A percentile compares a stretch with the other conserved stretches of the same genome.
phyloP scores from a whole-genome alignment of 163 green algal genomes.

The Chlorella variabilis region DNA sequence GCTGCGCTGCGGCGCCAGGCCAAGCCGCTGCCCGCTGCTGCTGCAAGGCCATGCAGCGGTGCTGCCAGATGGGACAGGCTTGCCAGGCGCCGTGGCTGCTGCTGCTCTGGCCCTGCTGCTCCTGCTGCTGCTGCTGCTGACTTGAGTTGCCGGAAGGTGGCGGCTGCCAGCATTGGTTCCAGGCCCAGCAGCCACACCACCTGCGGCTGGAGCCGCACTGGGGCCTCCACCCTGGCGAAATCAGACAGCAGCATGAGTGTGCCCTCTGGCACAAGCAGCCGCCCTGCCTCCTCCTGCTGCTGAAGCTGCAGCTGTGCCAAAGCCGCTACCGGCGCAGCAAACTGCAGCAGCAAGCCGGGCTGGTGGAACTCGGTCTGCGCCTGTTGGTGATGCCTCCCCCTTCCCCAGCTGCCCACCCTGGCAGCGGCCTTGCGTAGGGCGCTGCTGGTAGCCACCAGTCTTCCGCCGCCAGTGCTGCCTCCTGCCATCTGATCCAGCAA shows the following conservation, averaged over 20 bases:
- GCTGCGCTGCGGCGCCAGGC: neutral
- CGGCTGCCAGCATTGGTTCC: neutral
- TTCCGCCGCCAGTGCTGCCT: neutral
- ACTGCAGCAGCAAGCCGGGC: slow-evolving; percentile 16
- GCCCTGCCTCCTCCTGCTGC: neutral
- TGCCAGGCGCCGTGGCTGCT: neutral
- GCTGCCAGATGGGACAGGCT: neutral
- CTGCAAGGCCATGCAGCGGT: neutral
- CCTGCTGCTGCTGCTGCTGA: neutral
- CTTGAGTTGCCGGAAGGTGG: neutral
- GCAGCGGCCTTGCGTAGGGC: neutral
- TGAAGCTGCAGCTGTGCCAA: slow-evolving; percentile 4
- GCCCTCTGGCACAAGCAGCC: neutral
- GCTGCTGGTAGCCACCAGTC: neutral
- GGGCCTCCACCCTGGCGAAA: neutral
- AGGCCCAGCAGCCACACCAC: slow-evolving; percentile 20
- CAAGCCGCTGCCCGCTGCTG: neutral
- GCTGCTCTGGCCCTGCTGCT: neutral
- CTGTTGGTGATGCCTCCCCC: neutral
- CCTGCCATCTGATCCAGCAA: neutral
- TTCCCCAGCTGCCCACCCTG: neutral
- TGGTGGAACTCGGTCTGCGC: neutral
- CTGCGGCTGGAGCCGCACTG: neutral
- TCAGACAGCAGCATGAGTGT: slow-evolving; percentile 18
- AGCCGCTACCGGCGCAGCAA: neutral